phyloP scores from a whole-genome alignment of 495 filamentous ascomycete species.

The Acidomyces sp. region DNA sequence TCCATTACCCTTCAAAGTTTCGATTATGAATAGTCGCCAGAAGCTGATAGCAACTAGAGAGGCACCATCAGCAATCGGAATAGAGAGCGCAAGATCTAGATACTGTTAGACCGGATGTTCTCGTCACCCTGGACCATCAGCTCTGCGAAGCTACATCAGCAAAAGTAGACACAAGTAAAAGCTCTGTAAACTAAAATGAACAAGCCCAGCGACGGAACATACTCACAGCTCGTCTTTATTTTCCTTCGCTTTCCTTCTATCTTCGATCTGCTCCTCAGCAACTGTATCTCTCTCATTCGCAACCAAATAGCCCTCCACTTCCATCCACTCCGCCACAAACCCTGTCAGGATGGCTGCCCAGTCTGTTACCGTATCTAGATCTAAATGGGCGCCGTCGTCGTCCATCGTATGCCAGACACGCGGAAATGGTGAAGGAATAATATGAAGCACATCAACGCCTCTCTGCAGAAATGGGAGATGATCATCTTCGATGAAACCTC shows the following conservation, averaged over 20 bases:
- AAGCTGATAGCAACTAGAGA: too few species aligned
- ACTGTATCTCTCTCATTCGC: neutral
- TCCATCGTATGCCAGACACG: conserved; percentile 71
- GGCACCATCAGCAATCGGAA: too few species aligned
- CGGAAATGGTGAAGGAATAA: conserved; percentile 77
- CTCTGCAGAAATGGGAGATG: conserved; percentile 76
- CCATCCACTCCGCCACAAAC: conserved; percentile 91
- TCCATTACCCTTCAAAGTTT: too few species aligned
- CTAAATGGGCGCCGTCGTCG: conserved; percentile 78
- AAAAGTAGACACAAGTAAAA: too few species aligned
- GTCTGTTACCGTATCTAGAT: conserved; percentile 70
- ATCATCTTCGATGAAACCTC: conserved; percentile 55
- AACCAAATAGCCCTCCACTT: conserved; percentile 56
- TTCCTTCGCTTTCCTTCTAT: neutral
- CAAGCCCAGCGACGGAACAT: too few species aligned
- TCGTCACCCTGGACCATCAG: too few species aligned
- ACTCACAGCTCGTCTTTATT: conserved; percentile 6
- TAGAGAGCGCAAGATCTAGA: too few species aligned
- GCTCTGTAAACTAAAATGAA: too few species aligned
- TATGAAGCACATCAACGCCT: conserved; percentile 76
- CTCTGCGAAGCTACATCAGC: too few species aligned
- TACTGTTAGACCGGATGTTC: too few species aligned
- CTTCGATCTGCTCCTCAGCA: too few species aligned
- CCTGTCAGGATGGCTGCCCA: conserved; percentile 72
- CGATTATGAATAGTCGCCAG: too few species aligned